phyloP scores from a whole-genome alignment of 805 yeast genomes.

The Candida andamanensis region DNA sequence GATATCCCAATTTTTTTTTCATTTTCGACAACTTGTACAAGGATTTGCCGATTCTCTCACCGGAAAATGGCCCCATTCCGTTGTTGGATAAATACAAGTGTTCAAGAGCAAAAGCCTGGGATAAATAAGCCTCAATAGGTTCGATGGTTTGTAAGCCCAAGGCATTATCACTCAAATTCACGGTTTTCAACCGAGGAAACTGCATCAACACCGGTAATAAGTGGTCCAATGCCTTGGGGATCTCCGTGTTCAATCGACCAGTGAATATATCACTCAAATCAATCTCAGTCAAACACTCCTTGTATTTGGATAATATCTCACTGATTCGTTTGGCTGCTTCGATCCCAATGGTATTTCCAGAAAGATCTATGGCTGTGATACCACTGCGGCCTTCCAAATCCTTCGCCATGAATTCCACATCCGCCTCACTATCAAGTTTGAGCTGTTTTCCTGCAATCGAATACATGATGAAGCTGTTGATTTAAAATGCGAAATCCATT shows the following conservation, averaged over 20 bases:
- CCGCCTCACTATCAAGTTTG: conserved; percentile 68
- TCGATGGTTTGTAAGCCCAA: conserved; percentile 94
- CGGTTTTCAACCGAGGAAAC: conserved; percentile 62
- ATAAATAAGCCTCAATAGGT: conserved; percentile 73
- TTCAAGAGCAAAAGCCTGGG: conserved; percentile 71
- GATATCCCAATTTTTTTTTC: conserved; percentile 46
- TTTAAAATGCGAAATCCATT: no score
- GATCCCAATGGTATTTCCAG: conserved; percentile 93
- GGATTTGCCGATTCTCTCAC: conserved; percentile 88
- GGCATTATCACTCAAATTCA: conserved; percentile 92
- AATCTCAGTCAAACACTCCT: conserved; percentile 54
- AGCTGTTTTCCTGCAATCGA: conserved; percentile 71
- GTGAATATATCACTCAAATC: conserved; percentile 92
- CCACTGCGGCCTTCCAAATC: conserved; percentile 40
- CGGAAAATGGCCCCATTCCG: conserved; percentile 98
- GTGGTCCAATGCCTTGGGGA: conserved; percentile 72
- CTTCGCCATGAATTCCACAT: conserved; percentile 64
- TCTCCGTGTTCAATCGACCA: conserved; percentile 91
- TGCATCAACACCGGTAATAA: conserved; percentile 69
- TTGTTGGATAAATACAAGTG: conserved; percentile 89
- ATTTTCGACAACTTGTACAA: conserved; percentile 64
- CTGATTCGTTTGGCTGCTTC: conserved; percentile 78
- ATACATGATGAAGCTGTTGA: no score
- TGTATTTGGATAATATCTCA: conserved; percentile 37
- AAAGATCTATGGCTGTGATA: conserved; percentile 62